Base-by-base conservation (phyloP, 1,139 yeast genomes). In the Yamadazyma diospyri region DNA sequence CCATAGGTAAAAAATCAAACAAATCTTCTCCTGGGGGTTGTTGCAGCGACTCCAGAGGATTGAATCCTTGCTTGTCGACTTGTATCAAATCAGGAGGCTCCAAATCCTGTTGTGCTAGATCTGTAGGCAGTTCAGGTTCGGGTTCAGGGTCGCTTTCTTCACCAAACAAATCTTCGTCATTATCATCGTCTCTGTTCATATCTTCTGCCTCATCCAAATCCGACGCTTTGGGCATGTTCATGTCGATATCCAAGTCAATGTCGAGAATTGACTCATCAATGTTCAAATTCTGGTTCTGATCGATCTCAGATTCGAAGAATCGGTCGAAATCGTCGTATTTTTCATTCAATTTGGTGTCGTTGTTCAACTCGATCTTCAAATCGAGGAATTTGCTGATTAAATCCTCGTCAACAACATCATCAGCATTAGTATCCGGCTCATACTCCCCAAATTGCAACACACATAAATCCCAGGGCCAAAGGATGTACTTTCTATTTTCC, bases 391-490 rank as follows among this genome's bases (percentile, higher is more conserved):
- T 65, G 2, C 66, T 53, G 5, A 69, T 55, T 23, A 69, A 49
- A 16, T 45, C 41, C 9, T 18, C 20, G 10, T 27, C 20, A 9
- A 23, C 26, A 14, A 15, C n/a, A 14, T 12, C 18, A 10, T 26
- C 23, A 11, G n/a, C 18, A 11, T 22, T 16, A 38, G 22, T 14
- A 20, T 23, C 16, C 12, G 23, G 16, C 34, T 55, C 51, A 20
- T 38, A 35, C 32, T 50, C 44, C 1, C 76, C 75, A 37, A 64
- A 61, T 46, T 83, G 92, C 6, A 76, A 58, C 34, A 76, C 63
- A 45, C 89, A 80, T 16, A 82, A 57, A 33, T 70, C 72, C 53
- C 81, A 60, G 0, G 94, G 94, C 94, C 94, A 83, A 31, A 77
- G 56, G 2, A 83, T 72, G 37, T 64, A 76, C 47, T 80, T 78